A percentile compares a stretch with the other conserved stretches of the same genome.
These are phyloP conservation scores for Wallacemonas sp. DNA, from an alignment of 208 protist genomes.

Conservation along the genomic window DNA sequence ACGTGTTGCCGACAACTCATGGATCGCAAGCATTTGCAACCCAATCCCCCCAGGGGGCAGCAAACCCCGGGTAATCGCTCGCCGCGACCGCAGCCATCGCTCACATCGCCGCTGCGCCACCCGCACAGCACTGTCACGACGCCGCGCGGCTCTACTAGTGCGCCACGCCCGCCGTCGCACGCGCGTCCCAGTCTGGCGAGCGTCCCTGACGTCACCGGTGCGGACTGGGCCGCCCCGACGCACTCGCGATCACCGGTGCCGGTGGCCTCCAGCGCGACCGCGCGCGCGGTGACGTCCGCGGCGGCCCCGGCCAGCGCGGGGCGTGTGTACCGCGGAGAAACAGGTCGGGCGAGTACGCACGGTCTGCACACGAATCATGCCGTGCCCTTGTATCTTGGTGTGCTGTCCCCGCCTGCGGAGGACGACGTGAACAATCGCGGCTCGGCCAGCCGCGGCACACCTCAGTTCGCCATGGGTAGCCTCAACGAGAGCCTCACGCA, in stretches of 20 bases:
- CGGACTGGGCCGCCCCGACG: constrained; percentile 4
- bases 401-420: constrained; percentile 3
- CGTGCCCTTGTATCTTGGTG: constrained; percentile 6
- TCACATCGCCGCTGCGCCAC: neutral
- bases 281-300: neutral
- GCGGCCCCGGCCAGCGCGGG: neutral
- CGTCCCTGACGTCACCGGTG: neutral
- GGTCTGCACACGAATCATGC: neutral
- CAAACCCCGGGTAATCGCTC: neutral
- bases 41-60: neutral
- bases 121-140: neutral
- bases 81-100: neutral
- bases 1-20: constrained; percentile 3
- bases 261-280: neutral
- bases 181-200: neutral
- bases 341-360: neutral
- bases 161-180: neutral
- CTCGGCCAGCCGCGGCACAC: neutral
- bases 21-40: neutral
- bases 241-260: constrained; percentile 8
- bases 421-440: neutral
- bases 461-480: neutral
- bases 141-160: neutral
- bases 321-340: constrained; percentile 9
- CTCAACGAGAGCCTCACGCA: neutral